phyloP scores from a whole-genome alignment of 495 filamentous ascomycete species.

The Lophiotrema nucula region DNA sequence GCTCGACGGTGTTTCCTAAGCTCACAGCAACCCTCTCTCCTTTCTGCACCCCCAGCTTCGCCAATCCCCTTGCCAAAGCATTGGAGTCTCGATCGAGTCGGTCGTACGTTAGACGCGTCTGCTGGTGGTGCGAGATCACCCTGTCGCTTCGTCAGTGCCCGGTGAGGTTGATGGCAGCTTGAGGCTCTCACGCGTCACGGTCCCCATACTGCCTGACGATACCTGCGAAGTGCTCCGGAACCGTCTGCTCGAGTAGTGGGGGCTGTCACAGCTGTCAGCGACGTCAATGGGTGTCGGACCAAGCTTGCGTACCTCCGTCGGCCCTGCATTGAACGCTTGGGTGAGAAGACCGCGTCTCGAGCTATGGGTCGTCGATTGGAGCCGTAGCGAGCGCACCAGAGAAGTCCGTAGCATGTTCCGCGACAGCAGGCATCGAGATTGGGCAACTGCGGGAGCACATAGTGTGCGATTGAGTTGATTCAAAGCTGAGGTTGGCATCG shows the following conservation, averaged over 20 bases:
- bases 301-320: slow-evolving; percentile 36
- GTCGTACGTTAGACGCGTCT: slow-evolving; percentile 65
- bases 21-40: slow-evolving; percentile 85
- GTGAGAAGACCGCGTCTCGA: slow-evolving; percentile 35
- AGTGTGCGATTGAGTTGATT: too few relatives aligned
- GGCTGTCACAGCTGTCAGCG: slow-evolving; percentile 51
- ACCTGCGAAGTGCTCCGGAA: slow-evolving; percentile 75
- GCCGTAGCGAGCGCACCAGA: too few relatives aligned
- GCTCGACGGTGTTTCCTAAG: slow-evolving; percentile 82
- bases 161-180: background rate
- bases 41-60: slow-evolving; percentile 72
- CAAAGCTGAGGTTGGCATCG: too few relatives aligned
- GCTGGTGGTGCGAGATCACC: slow-evolving; percentile 66
- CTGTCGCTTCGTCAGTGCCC: slow-evolving; percentile 40
- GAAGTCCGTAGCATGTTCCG: too few relatives aligned
- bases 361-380: too few relatives aligned
- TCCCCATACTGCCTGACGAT: slow-evolving; percentile 74
- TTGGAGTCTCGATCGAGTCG: slow-evolving; percentile 74
- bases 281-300: background rate
- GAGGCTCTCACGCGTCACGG: slow-evolving; percentile 59
- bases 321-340: slow-evolving; percentile 39
- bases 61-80: slow-evolving; percentile 69
- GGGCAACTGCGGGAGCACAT: too few relatives aligned
- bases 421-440: too few relatives aligned
- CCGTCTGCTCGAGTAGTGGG: slow-evolving; percentile 68